A percentile compares a stretch with the other conserved stretches of the same genome.
phyloP scores from a whole-genome alignment of 768 basidiomycete species.

The Roridomyces roridus region DNA sequence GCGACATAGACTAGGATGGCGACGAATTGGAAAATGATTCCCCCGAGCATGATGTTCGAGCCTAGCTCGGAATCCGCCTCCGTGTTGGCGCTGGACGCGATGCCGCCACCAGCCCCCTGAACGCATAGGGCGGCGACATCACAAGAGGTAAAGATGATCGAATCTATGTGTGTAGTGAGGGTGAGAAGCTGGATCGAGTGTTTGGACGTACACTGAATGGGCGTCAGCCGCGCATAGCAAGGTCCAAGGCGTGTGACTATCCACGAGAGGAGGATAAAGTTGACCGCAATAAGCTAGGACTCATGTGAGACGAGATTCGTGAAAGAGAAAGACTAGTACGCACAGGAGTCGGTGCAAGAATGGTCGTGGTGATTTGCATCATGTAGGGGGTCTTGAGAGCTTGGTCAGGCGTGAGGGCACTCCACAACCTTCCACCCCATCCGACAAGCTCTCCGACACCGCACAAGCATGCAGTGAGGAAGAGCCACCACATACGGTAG shows the following conservation, averaged over 20 bases:
- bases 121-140: constrained; percentile 8
- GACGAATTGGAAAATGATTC: constrained; percentile 57
- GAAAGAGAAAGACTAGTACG: too few relatives aligned
- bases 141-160: constrained; percentile 42
- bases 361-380: constrained; percentile 51
- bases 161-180: constrained; percentile 30
- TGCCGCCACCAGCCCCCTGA: constrained; percentile 11
- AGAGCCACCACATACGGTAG: constrained; percentile 57
- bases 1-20: constrained; percentile 48
- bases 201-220: constrained; percentile 42
- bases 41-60: constrained; percentile 53
- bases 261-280: constrained; percentile 57
- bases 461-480: constrained; percentile 53
- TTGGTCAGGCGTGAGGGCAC: constrained; percentile 34
- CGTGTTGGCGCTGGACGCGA: constrained; percentile 3
- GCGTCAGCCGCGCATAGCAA: constrained; percentile 53
- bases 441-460: constrained; percentile 59
- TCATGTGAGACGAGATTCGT: too few relatives aligned
- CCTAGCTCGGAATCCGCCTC: neutral
- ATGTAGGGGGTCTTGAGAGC: constrained; percentile 34
- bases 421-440: constrained; percentile 66
- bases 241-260: constrained; percentile 51
- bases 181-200: constrained; percentile 20
- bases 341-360: constrained; percentile 58
- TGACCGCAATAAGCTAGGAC: constrained; percentile 51